phyloP scores from a whole-genome alignment of 139 green algal genomes.

The Chlamydomonas schloesseri region DNA sequence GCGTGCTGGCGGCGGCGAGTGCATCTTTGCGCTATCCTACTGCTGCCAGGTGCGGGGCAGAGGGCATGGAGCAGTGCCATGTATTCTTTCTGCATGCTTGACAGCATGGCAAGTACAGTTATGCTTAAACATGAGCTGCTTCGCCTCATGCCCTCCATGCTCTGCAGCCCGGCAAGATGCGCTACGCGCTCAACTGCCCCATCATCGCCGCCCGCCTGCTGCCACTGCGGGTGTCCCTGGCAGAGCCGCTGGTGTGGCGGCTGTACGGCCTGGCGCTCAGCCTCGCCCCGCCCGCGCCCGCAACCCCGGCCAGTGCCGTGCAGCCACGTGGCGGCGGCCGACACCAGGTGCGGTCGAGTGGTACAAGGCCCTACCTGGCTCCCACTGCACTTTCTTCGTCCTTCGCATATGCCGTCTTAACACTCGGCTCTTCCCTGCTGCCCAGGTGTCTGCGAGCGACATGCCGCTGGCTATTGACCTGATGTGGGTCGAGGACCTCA shows the following conservation, averaged over 20 bases:
- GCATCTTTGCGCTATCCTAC: slow-evolving; percentile 18
- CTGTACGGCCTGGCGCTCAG: neutral
- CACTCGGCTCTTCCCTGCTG: too few species aligned
- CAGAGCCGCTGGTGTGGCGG: slow-evolving; percentile 77
- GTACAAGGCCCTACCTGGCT: too few species aligned
- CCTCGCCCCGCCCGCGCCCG: too few species aligned
- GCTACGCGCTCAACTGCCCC: slow-evolving; percentile 72
- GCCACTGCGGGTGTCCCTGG: slow-evolving; percentile 66
- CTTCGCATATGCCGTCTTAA: too few species aligned
- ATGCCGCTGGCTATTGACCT: slow-evolving; percentile 72
- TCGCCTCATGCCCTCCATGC: too few species aligned
- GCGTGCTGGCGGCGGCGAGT: neutral
- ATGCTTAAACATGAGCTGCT: too few species aligned
- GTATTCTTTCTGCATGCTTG: too few species aligned
- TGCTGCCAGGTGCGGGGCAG: slow-evolving; percentile 1
- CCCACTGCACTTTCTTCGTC: too few species aligned
- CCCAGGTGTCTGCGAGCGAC: slow-evolving; percentile 53
- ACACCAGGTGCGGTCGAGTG: too few species aligned
- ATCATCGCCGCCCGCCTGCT: slow-evolving; percentile 63
- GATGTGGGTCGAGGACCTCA: slow-evolving; percentile 68
- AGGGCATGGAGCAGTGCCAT: neutral
- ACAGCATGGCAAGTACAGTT: too few species aligned
- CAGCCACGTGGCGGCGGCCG: too few species aligned
- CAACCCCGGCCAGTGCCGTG: too few species aligned
- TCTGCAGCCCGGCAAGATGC: slow-evolving; percentile 56